A percentile compares a stretch with the other conserved stretches of the same genome.
phyloP scores from a whole-genome alignment of 2,329 filamentous ascomycete species.

The Hansfordia pulvinata region DNA sequence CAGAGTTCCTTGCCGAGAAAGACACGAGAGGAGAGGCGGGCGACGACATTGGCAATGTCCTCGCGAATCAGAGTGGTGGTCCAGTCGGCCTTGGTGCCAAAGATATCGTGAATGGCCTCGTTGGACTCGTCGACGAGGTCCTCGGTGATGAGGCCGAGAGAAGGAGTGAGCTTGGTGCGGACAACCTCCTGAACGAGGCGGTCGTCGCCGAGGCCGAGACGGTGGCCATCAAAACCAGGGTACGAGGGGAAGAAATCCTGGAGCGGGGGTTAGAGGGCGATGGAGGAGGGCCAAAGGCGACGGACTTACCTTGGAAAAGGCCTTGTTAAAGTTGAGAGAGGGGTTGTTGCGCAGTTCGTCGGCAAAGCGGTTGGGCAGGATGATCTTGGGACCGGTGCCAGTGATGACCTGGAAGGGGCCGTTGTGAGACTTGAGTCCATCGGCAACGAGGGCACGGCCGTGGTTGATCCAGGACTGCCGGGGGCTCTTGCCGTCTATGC shows the following conservation, averaged over 20 bases:
- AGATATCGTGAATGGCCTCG: constrained; percentile 16
- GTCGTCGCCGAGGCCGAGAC: constrained; percentile 10
- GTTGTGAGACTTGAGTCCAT: constrained; percentile 1
- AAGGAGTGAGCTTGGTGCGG: constrained; percentile 18
- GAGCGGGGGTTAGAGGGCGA: too few species aligned
- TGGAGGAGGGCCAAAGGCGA: too few species aligned
- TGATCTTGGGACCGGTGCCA: constrained; percentile 17
- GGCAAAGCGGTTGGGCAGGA: constrained; percentile 17
- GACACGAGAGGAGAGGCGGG: constrained; percentile 32
- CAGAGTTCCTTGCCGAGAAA: constrained; percentile 31
- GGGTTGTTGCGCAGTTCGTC: constrained; percentile 21
- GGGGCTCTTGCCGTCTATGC: constrained; percentile 12
- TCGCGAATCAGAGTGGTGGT: constrained; percentile 19
- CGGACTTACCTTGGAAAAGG: constrained; percentile 19
- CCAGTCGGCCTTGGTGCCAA: constrained; percentile 23
- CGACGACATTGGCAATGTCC: constrained; percentile 26
- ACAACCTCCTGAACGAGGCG: constrained; percentile 16
- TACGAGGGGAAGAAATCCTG: constrained; percentile 20
- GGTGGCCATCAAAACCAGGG: constrained; percentile 17
- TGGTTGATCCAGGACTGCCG: constrained; percentile 14
- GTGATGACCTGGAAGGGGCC: constrained; percentile 18
- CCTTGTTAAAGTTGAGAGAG: constrained; percentile 16
- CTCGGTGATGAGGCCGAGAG: constrained; percentile 17
- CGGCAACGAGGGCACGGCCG: constrained; percentile 10
- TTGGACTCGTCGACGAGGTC: constrained; percentile 21